Evolutionary conservation across 192 early-diverging fungal genomes (phyloP), one percentile per base, ranked within the genome.

Genomic region (Coemansia sp.): DNA sequence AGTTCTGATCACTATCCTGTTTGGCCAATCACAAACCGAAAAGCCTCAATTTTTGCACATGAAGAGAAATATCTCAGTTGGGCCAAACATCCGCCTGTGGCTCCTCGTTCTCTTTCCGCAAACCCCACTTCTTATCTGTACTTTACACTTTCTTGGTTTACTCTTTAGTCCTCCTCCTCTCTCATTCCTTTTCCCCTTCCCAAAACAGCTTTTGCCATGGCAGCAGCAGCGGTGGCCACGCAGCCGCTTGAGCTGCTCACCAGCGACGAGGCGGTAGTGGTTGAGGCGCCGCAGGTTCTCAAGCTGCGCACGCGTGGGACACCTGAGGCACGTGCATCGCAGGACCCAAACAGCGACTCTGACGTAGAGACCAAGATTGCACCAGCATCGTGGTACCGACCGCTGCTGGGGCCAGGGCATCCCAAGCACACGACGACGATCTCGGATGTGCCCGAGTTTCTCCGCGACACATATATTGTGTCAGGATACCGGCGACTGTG

Each of bases 401-500:
- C 77, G 59, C 63, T 80, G 51, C 59, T 80, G 48, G 77, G 59
- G 14, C 72, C 77, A 0, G 72, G 65, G 4, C 77, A 80, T 24
- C 69, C 72, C 9, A 80, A 80, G 39, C 68, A 80, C 72, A 80
- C 75, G 11, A 75, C 77, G 4, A 75, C 69, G 11, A 69, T 80
- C 59, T 69, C 59, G 38, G 69, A 92, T 38, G 67, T 90, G 54
- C 91, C 91, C 11, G 57, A 64, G 19, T 92, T 90, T 90, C 84
- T 92, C 82, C 76, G 79, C n/a, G 93, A 95, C 81, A 72, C 84
- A 1, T 92, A 73, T 59, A 94, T 97, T 64, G 78, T 77, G 15
- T 75, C 75, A n/a, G 93, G 94, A 12, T 98, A 98, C 74, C 85
- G 95, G 24, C 83, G 84, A 25, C 87, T 89, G 29, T 84, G 84